These are phyloP conservation scores for Ganoderma multipileum DNA, from an alignment of 1,284 basidiomycete species.

Conservation along the genomic window DNA sequence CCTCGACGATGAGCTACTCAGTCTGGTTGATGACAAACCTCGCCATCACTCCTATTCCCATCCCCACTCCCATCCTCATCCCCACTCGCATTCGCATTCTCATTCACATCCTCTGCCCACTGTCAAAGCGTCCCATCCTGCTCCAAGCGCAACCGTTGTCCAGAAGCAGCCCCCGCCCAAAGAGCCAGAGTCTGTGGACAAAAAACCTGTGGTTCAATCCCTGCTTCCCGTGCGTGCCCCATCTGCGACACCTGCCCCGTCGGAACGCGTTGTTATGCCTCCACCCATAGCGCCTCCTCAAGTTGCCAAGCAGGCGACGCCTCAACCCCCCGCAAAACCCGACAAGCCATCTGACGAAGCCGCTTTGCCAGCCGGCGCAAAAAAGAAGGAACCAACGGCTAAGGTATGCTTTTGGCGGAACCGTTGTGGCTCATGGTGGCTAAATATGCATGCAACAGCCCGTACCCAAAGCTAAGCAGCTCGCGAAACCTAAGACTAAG, in stretches of 20 bases:
- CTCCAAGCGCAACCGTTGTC: neutral
- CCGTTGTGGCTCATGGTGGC: slow-evolving; percentile 8
- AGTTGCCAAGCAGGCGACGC: slow-evolving; percentile 9
- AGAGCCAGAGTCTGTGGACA: slow-evolving; percentile 1
- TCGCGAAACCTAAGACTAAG: slow-evolving; percentile 51
- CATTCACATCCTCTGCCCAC: slow-evolving; percentile 8
- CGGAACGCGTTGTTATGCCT: slow-evolving; percentile 61
- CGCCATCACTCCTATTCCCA: slow-evolving; percentile 19
- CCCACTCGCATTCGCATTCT: slow-evolving; percentile 12
- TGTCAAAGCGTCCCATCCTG: slow-evolving; percentile 3
- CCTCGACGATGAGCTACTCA: slow-evolving; percentile 75
- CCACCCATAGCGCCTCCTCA: slow-evolving; percentile 50
- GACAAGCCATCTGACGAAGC: slow-evolving; percentile 5
- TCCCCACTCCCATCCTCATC: slow-evolving; percentile 9
- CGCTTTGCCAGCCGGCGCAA: slow-evolving; percentile 31
- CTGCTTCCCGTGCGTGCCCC: slow-evolving; percentile 3
- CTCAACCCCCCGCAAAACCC: slow-evolving; percentile 9
- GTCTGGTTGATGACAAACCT: slow-evolving; percentile 56
- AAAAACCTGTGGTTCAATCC: slow-evolving; percentile 4
- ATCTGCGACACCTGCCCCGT: slow-evolving; percentile 11
- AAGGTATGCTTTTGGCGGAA: slow-evolving; percentile 47
- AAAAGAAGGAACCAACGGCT: slow-evolving; percentile 52
- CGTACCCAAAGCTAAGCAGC: slow-evolving; percentile 46
- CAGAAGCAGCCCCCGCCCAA: slow-evolving; percentile 10
- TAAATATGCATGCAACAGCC: slow-evolving; percentile 37